Evolutionary conservation across 805 yeast species (phyloP).

Genomic region (Citeromyces matritensis): DNA sequence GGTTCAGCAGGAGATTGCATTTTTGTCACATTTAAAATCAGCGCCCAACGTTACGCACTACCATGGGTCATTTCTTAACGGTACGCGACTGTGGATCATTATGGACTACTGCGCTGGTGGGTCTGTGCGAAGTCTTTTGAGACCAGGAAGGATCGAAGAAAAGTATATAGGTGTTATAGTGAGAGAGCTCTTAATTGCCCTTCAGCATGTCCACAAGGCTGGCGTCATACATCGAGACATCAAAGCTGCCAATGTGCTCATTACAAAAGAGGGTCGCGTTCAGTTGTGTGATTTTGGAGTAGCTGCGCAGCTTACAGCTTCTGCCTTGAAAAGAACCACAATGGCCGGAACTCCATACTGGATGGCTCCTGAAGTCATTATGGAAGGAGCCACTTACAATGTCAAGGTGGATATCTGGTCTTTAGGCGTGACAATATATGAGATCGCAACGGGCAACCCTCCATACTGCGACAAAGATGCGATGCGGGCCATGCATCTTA

Average conservation of each 20-base stretch:
- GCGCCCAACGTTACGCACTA: slow-evolving; percentile 90
- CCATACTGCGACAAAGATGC: slow-evolving; percentile 96
- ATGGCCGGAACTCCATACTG: slow-evolving; percentile 96
- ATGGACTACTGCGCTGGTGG: slow-evolving; percentile 99
- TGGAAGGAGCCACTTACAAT: slow-evolving; percentile 81
- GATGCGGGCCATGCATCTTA: slow-evolving; percentile 84
- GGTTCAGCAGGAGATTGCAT: slow-evolving; percentile 85
- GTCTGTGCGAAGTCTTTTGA: slow-evolving; percentile 67
- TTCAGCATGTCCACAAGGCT: slow-evolving; percentile 68
- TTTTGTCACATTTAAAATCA: slow-evolving; percentile 65
- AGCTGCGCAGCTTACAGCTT: slow-evolving; percentile 79
- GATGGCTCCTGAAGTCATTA: too few relatives aligned
- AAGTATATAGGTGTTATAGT: slow-evolving; percentile 68
- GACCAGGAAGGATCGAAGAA: slow-evolving; percentile 84
- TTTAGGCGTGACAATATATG: slow-evolving; percentile 84
- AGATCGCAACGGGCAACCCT: slow-evolving; percentile 93
- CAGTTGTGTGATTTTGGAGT: slow-evolving; percentile 97
- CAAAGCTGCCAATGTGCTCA: slow-evolving; percentile 20
- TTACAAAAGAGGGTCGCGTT: slow-evolving; percentile 64
- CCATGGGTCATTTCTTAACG: slow-evolving; percentile 76
- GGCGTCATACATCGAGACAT: slow-evolving; percentile 94
- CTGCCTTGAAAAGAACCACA: slow-evolving; percentile 70
- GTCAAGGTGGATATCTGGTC: slow-evolving; percentile 97
- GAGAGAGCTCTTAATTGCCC: slow-evolving; percentile 67
- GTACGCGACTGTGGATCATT: slow-evolving; percentile 90